These are phyloP conservation scores for Blastocystis sp. DNA, from an alignment of 352 stramenopile genomes.

Conservation along the genomic window DNA sequence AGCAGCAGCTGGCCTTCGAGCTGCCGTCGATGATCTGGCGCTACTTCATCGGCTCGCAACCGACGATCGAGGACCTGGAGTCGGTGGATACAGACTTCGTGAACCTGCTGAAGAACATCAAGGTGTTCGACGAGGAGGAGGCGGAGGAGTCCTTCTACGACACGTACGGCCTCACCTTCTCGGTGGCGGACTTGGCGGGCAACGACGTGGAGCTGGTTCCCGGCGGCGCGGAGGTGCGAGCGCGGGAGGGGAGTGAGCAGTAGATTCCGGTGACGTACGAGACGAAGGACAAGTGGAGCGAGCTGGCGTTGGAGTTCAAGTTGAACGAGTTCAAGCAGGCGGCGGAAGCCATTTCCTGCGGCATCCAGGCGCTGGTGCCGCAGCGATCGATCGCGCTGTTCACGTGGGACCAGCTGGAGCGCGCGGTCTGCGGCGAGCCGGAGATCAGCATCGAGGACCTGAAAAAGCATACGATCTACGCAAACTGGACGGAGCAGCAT, in stretches of 20 bases:
- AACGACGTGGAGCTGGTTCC: slow-evolving; percentile 63
- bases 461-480: slow-evolving; percentile 65
- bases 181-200: slow-evolving; percentile 73
- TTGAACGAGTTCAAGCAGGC: slow-evolving; percentile 66
- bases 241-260: not conserved
- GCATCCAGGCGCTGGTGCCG: slow-evolving; percentile 62
- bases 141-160: slow-evolving; percentile 74
- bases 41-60: slow-evolving; percentile 67
- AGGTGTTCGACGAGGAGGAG: slow-evolving; percentile 66
- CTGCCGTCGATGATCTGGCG: slow-evolving; percentile 78
- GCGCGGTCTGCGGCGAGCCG: slow-evolving; percentile 65
- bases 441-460: slow-evolving; percentile 65
- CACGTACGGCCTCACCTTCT: slow-evolving; percentile 79
- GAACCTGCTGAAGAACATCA: slow-evolving; percentile 73
- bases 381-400: slow-evolving; percentile 64
- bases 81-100: slow-evolving; percentile 73
- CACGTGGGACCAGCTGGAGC: slow-evolving; percentile 65
- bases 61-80: slow-evolving; percentile 69
- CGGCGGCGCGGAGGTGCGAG: slow-evolving; percentile 55
- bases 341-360: slow-evolving; percentile 61
- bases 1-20: slow-evolving; percentile 75
- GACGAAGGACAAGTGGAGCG: slow-evolving; percentile 60
- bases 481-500: slow-evolving; percentile 60
- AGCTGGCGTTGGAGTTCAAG: slow-evolving; percentile 61
- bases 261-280: slow-evolving; percentile 62